Base-by-base conservation (phyloP, 495 filamentous ascomycete species). In the Pseudomonodictys pantanalensis region DNA sequence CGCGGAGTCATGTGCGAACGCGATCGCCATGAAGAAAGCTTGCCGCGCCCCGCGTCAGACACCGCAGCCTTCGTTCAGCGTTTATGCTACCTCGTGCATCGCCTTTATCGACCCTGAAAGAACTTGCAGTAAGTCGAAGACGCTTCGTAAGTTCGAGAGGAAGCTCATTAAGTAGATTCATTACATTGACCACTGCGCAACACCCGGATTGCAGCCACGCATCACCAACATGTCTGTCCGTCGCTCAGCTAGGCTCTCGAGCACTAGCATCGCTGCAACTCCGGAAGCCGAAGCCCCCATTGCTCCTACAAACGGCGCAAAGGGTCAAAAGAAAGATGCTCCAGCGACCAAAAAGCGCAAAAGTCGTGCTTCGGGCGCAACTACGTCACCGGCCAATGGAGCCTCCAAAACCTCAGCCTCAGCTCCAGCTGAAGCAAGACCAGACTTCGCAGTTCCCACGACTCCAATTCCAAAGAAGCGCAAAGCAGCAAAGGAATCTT, bases 241-340 rank as follows among this genome's bases (percentile, higher is more conserved):
- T 39, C 69, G 71, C 18, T 73, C 71, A 33, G 56, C 69, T 45
- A 67, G 69, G n/a, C 44, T 62, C 23, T 59, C 56, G 15, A 45
- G 62, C 41, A 49, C 6, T 24, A 55, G n/a, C 51, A 11, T 43
- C 5, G n/a, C 49, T 3, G 6, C 22, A 32, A 42, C 18, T 29
- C 23, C 62, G 15, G 52, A 60, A 30, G 12, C 35, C 3, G 41
- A 46, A 11, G 23, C n/a, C 32, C 2, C 22, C 6, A 60, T 55
- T 41, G 50, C 50, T n/a, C 38, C 22, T 18, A 0, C 26, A 18
- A 33, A 56, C 24, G 17, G 15, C 24, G 22, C 25, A n/a, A 52
- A 64, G 35, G 15, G 30, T 15, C 15, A n/a, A 10, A 53, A 41
- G 22, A 64, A 58, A 26, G 6, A 41, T 15, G 28, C 51, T 5